These are phyloP conservation scores for Kurtzmaniella quercitrusa DNA, from an alignment of 1,139 yeast genomes.

Conservation along the genomic window DNA sequence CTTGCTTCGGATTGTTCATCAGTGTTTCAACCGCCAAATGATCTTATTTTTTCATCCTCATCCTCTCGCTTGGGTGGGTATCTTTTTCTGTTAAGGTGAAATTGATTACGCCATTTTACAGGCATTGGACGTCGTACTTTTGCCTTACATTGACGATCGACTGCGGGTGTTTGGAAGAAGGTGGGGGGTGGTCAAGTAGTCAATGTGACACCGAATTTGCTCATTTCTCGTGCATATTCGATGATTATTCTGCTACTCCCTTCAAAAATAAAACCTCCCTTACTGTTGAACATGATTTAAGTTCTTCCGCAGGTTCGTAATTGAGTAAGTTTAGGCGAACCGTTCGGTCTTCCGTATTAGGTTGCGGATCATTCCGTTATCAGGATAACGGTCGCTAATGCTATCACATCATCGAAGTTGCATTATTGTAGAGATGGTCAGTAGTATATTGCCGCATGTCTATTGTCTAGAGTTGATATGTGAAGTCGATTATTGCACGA, in stretches of 20 bases:
- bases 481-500: too few species aligned
- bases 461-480: too few species aligned
- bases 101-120: neutral
- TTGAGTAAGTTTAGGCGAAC: neutral
- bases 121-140: neutral
- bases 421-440: too few species aligned
- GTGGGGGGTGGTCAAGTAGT: too few species aligned
- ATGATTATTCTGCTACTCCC: neutral
- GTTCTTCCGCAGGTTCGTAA: neutral
- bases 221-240: neutral
- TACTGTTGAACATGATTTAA: neutral
- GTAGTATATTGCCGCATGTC: too few species aligned
- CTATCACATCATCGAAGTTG: too few species aligned
- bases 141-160: neutral
- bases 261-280: too few species aligned
- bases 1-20: neutral
- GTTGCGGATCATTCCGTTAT: neutral
- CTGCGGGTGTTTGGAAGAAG: too few species aligned
- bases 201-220: too few species aligned
- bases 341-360: neutral
- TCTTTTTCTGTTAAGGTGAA: neutral
- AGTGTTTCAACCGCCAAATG: neutral
- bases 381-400: too few species aligned
- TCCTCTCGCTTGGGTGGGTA: neutral
- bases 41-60: neutral